Evolutionary conservation across 2,329 filamentous ascomycete species (phyloP).

Genomic region (Moelleriella libera): DNA sequence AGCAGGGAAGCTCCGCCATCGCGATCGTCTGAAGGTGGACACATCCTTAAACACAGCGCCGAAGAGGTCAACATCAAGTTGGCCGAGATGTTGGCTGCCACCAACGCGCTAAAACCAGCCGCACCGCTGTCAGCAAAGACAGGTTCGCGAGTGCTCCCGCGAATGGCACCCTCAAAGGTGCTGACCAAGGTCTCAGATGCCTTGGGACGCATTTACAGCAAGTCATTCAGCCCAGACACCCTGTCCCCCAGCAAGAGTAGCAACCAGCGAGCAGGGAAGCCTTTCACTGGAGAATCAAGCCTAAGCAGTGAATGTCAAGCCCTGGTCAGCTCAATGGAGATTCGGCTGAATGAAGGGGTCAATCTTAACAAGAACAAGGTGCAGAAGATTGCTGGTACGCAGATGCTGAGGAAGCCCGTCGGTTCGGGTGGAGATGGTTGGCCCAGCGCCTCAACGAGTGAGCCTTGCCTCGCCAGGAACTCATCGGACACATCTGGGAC

Average conservation of each 20-base stretch:
- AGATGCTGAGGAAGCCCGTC: not conserved
- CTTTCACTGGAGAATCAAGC: not conserved
- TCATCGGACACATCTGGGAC: not conserved
- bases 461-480: not conserved
- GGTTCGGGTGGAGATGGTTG: not conserved
- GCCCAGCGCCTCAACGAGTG: not conserved
- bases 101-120: conserved; percentile 17
- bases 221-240: conserved; percentile 9
- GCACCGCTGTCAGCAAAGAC: conserved; percentile 4
- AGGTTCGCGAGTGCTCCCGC: conserved; percentile 11
- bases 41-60: conserved; percentile 2
- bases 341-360: conserved; percentile 18
- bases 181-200: conserved; percentile 19
- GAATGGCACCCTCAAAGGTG: conserved; percentile 15
- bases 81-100: conserved; percentile 21
- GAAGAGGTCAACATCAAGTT: conserved; percentile 19
- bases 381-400: conserved; percentile 6
- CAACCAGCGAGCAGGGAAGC: not conserved
- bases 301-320: conserved; percentile 1
- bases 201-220: conserved; percentile 17
- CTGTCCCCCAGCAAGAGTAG: not conserved
- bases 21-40: not conserved
- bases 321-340: conserved; percentile 15
- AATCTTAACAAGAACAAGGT: conserved; percentile 21
- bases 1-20: not conserved